Percentiles rank a stretch among this genome's conserved stretches.
Evolutionary conservation across 1,284 basidiomycete species (phyloP).

Genomic region (Fistulina hepatica): DNA sequence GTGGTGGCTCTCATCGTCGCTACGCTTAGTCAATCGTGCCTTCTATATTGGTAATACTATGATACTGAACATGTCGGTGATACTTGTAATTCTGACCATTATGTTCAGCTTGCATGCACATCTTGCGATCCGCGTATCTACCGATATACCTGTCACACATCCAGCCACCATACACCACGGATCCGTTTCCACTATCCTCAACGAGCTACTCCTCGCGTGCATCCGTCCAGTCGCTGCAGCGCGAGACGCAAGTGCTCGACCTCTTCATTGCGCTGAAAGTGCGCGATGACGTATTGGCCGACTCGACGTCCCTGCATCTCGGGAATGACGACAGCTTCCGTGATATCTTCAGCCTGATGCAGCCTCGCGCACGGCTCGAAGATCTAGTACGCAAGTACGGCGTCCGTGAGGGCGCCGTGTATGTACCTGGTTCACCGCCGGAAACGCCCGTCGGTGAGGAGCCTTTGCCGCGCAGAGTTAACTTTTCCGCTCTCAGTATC

Average conservation of each 20-base stretch:
- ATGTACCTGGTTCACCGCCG: conserved; percentile 17
- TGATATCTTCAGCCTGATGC: conserved; percentile 64
- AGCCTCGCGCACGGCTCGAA: conserved; percentile 60
- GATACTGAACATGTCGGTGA: background rate
- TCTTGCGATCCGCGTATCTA: conserved; percentile 63
- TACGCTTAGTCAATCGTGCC: conserved; percentile 52
- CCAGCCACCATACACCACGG: conserved; percentile 55
- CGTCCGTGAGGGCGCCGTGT: conserved; percentile 41
- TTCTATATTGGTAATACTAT: conserved; percentile 48
- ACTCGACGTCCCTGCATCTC: conserved; percentile 61
- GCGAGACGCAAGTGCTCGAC: conserved; percentile 66
- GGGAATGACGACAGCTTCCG: conserved; percentile 61
- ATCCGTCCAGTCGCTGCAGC: conserved; percentile 30
- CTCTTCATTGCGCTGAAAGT: conserved; percentile 68
- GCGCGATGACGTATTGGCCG: conserved; percentile 60
- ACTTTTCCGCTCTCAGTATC: conserved; percentile 41
- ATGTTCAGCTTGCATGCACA: conserved; percentile 59
- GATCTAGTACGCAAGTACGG: conserved; percentile 58
- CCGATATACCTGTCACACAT: conserved; percentile 52
- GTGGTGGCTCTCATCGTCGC: conserved; percentile 53
- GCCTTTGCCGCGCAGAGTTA: conserved; percentile 3
- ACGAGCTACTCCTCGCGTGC: conserved; percentile 10
- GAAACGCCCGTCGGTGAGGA: conserved; percentile 3
- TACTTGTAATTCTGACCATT: background rate
- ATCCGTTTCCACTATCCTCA: conserved; percentile 50